Percentiles rank a stretch among this genome's conserved stretches.
phyloP scores from a whole-genome alignment of 2,329 filamentous ascomycete genomes.

The Ceratocystis destructans region DNA sequence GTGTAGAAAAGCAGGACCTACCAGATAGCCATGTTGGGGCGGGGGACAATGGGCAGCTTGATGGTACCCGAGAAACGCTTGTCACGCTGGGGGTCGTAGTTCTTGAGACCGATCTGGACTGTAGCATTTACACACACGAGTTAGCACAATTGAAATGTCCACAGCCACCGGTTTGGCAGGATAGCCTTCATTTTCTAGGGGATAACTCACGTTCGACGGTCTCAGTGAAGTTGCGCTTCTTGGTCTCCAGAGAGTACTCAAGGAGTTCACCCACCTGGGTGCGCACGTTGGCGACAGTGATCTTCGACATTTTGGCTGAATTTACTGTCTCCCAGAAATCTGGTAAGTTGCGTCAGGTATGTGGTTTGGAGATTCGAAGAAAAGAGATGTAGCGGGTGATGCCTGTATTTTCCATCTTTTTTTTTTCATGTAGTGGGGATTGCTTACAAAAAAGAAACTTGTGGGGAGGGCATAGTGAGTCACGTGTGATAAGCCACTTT shows the following conservation, averaged over 20 bases:
- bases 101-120: conserved; percentile 84
- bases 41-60: conserved; percentile 81
- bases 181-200: conserved; percentile 18
- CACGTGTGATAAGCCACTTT: conserved; percentile 9
- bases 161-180: background rate
- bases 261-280: conserved; percentile 86
- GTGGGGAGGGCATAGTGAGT: conserved; percentile 18
- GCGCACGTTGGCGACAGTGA: conserved; percentile 90
- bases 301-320: conserved; percentile 60
- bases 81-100: conserved; percentile 99
- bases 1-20: conserved; percentile 20
- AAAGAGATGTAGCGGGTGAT: conserved; percentile 2
- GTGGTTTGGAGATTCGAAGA: conserved; percentile 8
- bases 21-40: conserved; percentile 80
- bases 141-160: conserved; percentile 1
- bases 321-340: conserved; percentile 59
- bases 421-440: conserved; percentile 7
- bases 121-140: background rate
- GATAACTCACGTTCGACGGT: conserved; percentile 52
- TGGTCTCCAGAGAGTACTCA: conserved; percentile 83
- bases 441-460: conserved; percentile 5
- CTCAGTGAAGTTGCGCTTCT: conserved; percentile 96
- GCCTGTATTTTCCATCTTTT: conserved; percentile 1
- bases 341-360: conserved; percentile 19
- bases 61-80: conserved; percentile 99